These are phyloP conservation scores for Pseudogymnoascus sp. DNA, from an alignment of 2,329 filamentous ascomycete genomes.

Conservation along the genomic window DNA sequence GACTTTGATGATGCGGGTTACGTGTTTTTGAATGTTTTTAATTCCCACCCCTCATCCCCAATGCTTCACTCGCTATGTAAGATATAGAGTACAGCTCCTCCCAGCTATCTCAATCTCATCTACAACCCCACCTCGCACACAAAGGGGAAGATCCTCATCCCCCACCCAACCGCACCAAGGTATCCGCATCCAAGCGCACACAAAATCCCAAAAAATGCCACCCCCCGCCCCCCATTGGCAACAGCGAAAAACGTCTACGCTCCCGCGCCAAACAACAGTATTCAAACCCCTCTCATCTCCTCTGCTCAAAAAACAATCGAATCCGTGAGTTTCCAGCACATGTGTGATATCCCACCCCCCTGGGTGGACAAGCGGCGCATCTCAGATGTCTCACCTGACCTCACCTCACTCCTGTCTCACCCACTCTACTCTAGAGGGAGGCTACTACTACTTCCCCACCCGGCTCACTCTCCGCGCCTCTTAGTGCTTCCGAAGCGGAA, in stretches of 20 bases:
- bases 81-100: background rate
- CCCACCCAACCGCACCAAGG: background rate
- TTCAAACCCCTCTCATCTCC: background rate
- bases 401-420: background rate
- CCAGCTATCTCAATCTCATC: background rate
- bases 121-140: background rate
- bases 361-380: background rate
- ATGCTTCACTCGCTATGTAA: background rate
- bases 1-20: background rate
- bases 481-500: slow-evolving; percentile 8
- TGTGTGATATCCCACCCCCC: background rate
- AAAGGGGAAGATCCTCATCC: background rate
- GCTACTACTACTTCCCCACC: background rate
- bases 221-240: background rate
- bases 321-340: background rate
- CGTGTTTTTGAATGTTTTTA: background rate
- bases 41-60: background rate
- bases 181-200: background rate
- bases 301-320: background rate
- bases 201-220: background rate
- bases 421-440: too few relatives aligned
- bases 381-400: background rate
- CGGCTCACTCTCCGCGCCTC: background rate
- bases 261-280: background rate
- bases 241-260: background rate